These are phyloP conservation scores for Solanum clarkiae DNA, from an alignment of 257 asterid genomes.

Conservation along the genomic window DNA sequence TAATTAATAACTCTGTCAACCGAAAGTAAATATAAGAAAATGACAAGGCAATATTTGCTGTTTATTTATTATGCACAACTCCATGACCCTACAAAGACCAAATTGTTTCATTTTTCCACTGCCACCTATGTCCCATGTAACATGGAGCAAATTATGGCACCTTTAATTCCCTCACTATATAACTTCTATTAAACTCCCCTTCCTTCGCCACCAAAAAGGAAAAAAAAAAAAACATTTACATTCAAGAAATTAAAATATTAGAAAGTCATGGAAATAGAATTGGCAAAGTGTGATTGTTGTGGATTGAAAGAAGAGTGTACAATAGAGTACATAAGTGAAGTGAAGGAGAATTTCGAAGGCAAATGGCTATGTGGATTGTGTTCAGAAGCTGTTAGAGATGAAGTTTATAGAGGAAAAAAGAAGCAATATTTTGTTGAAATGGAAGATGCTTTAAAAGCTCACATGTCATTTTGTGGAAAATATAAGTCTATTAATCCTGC, in stretches of 20 bases:
- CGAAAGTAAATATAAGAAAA: background rate
- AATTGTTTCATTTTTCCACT: conserved; percentile 52
- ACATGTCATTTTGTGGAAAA: conserved; percentile 77
- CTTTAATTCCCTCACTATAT: conserved; percentile 22
- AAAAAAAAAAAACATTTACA: background rate
- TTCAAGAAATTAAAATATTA: background rate
- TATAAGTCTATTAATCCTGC: conserved; percentile 67
- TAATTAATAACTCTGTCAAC: background rate
- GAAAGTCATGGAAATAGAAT: conserved; percentile 50
- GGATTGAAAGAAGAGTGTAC: conserved; percentile 92
- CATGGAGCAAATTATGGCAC: conserved; percentile 66
- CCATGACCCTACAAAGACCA: conserved; percentile 21
- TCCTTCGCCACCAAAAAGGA: background rate
- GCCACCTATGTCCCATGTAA: conserved; percentile 47
- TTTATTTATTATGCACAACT: background rate
- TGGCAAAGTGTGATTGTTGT: conserved; percentile 81
- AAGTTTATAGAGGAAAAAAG: conserved; percentile 39
- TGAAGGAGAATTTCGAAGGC: conserved; percentile 57
- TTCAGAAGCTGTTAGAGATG: conserved; percentile 84
- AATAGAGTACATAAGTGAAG: conserved; percentile 51
- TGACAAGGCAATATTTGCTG: background rate
- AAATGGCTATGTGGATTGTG: conserved; percentile 92
- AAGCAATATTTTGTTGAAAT: conserved; percentile 6
- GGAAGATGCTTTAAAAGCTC: conserved; percentile 83
- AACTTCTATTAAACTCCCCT: background rate